Base-by-base conservation (phyloP, 257 asterid genomes). In the Plantago ovata region DNA sequence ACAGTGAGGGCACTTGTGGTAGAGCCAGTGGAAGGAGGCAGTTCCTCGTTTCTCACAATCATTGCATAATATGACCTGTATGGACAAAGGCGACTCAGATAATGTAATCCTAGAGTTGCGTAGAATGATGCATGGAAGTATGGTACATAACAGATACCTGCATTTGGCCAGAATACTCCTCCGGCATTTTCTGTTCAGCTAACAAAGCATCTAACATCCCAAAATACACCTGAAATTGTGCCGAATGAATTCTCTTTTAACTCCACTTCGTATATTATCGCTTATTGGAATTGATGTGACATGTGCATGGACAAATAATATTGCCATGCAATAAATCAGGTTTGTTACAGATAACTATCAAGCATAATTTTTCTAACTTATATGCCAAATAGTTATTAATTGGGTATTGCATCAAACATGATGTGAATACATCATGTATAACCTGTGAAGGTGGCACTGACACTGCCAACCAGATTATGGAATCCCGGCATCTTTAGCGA, bases 51-150 rank as follows among this genome's bases (percentile, higher is more conserved):
- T 80, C 67, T 72, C 94, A 68, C 95, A 89, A 65, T 89, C 97
- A 24, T 89, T 89, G 94, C 97, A 89, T 66, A 89, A 60, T 69
- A 89, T 85, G 52, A 41, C 85, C 96, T 85, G 87, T 74, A 77
- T 13, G 55, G 43, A 45, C 65, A 63, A 41, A 3, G n/a, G 53
- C 41, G 73, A 42, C 48, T 56, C 48, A 53, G 32, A 56, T 38
- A 21, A 42, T 28, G 53, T 51, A 64, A 36, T 32, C 21, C 38
- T 46, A 15, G n/a, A n/a, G n/a, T n/a, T n/a, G n/a, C 41, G 32
- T 14, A 50, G 24, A 12, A 52, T 19, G n/a, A 33, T 36, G 75
- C 56, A 50, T 20, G 56, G 4, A 50, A 1, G 36, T 38, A 59
- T 16, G 53, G 18, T 55, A 48, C 62, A 48, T 47, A 63, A 21